These are phyloP conservation scores for Cercospora sp. DNA, from an alignment of 2,329 filamentous ascomycete genomes.

Conservation along the genomic window DNA sequence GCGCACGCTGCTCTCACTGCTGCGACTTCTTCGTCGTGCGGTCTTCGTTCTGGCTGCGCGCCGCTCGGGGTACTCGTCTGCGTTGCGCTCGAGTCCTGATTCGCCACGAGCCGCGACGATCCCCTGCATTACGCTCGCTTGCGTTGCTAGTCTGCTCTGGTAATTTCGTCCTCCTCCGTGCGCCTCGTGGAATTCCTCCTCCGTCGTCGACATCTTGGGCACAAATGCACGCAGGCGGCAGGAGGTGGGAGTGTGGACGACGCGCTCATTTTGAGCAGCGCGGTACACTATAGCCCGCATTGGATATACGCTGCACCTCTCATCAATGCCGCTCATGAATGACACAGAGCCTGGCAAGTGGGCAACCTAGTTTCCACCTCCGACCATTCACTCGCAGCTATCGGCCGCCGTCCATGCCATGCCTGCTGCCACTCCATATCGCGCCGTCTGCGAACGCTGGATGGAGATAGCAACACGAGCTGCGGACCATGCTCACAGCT, in stretches of 20 bases:
- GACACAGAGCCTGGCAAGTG: background rate
- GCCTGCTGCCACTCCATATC: background rate
- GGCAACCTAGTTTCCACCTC: background rate
- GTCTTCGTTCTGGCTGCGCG: conserved; percentile 5
- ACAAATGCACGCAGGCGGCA: background rate
- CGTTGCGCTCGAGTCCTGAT: background rate
- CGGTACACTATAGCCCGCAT: background rate
- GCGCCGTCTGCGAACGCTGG: background rate
- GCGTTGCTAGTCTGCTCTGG: background rate
- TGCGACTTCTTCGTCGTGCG: conserved; percentile 4
- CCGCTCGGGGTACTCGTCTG: background rate
- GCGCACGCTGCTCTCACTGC: background rate
- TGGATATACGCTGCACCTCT: background rate
- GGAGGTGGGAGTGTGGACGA: background rate
- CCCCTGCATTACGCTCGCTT: background rate
- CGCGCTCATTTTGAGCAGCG: background rate
- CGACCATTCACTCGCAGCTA: no score
- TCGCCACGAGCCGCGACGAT: background rate
- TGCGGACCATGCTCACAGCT: background rate
- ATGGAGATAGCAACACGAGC: background rate
- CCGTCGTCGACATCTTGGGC: background rate
- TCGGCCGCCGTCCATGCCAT: background rate
- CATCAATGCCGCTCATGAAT: background rate
- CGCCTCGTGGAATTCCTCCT: background rate
- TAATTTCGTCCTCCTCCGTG: background rate